Percentiles rank a stretch among this genome's conserved stretches.
These are phyloP conservation scores for Dendrobium chrysotoxum DNA, from an alignment of 106 monocot species.

Conservation along the genomic window DNA sequence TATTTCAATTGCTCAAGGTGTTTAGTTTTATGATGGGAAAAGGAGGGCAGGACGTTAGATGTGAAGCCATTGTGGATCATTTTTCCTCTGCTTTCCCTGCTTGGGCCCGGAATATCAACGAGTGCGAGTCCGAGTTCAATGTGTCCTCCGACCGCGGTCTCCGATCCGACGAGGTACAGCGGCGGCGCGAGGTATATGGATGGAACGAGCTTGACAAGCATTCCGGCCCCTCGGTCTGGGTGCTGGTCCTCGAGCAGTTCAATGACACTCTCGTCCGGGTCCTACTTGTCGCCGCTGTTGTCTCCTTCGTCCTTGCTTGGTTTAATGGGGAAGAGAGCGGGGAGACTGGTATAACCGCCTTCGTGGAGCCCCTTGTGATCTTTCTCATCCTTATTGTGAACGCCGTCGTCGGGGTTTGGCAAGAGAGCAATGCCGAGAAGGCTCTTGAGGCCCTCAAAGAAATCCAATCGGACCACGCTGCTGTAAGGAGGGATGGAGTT, in stretches of 20 bases:
- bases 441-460: constrained; percentile 73
- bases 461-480: constrained; percentile 71
- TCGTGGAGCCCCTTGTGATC: constrained; percentile 76
- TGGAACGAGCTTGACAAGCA: constrained; percentile 89
- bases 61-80: too few species aligned
- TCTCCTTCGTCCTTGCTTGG: constrained; percentile 54
- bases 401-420: constrained; percentile 80
- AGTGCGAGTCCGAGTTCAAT: too few species aligned
- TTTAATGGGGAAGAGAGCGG: constrained; percentile 21
- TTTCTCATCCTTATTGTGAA: constrained; percentile 31
- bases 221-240: constrained; percentile 71
- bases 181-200: constrained; percentile 46
- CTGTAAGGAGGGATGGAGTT: constrained; percentile 47
- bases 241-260: constrained; percentile 82
- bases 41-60: too few species aligned
- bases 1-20: too few species aligned
- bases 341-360: constrained; percentile 52
- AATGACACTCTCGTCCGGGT: constrained; percentile 88
- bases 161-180: constrained; percentile 34
- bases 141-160: too few species aligned
- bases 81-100: too few species aligned
- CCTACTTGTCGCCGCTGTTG: constrained; percentile 84
- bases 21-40: too few species aligned
- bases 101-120: too few species aligned
- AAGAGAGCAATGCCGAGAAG: constrained; percentile 81